Conservation (phyloP, 176 grass and related monocot genomes). For the Zizania latifolia region DNA sequence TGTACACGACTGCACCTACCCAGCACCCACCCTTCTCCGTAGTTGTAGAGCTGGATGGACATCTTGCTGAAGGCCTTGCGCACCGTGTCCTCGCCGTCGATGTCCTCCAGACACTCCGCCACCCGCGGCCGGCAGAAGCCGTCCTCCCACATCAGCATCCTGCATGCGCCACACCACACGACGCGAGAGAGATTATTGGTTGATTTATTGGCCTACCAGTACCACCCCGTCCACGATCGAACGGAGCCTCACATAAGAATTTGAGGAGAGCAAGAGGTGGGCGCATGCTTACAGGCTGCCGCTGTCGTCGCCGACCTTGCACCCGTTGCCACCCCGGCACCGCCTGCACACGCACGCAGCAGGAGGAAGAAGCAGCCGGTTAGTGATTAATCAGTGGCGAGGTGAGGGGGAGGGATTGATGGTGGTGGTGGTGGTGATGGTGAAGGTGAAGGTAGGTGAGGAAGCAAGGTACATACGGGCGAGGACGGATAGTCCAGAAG, state of each 20-base stretch:
- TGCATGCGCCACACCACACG: no score
- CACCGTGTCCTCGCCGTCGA: slow-evolving; percentile 90
- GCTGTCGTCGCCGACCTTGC: slow-evolving; percentile 98
- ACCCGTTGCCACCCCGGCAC: slow-evolving; percentile 92
- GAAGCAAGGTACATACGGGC: slow-evolving; percentile 59
- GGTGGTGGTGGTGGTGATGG: not conserved
- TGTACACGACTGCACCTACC: slow-evolving; percentile 79
- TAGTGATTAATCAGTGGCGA: not conserved
- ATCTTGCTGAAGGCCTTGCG: slow-evolving; percentile 99
- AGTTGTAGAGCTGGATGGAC: slow-evolving; percentile 99
- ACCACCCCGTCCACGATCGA: no score
- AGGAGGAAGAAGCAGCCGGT: not conserved
- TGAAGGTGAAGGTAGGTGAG: no score
- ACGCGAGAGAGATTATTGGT: no score
- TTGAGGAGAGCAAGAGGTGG: no score
- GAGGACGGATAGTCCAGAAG: slow-evolving; percentile 99
- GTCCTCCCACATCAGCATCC: slow-evolving; percentile 99
- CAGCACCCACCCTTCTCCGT: slow-evolving; percentile 99
- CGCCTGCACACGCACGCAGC: slow-evolving; percentile 32
- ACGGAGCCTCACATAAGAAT: no score
- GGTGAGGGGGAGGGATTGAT: not conserved
- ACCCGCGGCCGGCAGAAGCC: slow-evolving; percentile 76
- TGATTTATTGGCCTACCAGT: no score
- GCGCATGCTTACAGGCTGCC: slow-evolving; percentile 70
- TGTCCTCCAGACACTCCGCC: slow-evolving; percentile 81